Evolutionary conservation across 805 yeast species (phyloP), one percentile per base, ranked within the genome.

Genomic region (Sugiyamaella valdiviana): DNA sequence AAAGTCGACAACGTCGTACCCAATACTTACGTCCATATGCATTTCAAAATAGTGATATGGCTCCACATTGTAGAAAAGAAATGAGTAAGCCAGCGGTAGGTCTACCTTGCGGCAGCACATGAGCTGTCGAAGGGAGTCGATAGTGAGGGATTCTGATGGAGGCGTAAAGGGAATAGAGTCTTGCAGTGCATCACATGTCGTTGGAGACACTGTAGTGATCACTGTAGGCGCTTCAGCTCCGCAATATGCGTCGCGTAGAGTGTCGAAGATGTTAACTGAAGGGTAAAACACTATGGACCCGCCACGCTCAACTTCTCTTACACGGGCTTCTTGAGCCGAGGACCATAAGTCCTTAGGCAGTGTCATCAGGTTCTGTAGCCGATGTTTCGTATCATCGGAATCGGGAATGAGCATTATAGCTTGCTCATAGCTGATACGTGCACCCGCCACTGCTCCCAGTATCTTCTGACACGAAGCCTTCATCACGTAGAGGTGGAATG

Each of bases 1-100:
- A 36, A 56, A 52, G n/a, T 57, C 61, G 9, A 57, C 32, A 12
- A 54, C 41, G 6, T 57, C 61, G n/a, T 50, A 42, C 19, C 56
- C 57, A 10, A 57, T 45, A 12, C 61, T 60, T 10, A 52, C 54
- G 9, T 49, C 35, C 6, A 46, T 39, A 21, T 45, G 40, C 6
- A 53, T 26, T 12, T 45, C 36, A 2, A 44, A 36, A 24, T 45
- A 46, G 12, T 38, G 41, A 2, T 19, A n/a, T 12, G 51, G 44
- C 14, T 44, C 48, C 16, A 49, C 32, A 37, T 43, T 40, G 24
- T 17, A 21, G 42, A 51, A 53, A 19, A 56, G 32, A 24, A 42
- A 52, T 5, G 29, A 21, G 23, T 55, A 50, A 7, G 46, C 56
- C 7, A 50, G 49, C 16, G 52, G 42, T 19, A 46, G 36, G 14